phyloP scores from a whole-genome alignment of 2,329 filamentous ascomycete genomes.

The Cadophora sp. region DNA sequence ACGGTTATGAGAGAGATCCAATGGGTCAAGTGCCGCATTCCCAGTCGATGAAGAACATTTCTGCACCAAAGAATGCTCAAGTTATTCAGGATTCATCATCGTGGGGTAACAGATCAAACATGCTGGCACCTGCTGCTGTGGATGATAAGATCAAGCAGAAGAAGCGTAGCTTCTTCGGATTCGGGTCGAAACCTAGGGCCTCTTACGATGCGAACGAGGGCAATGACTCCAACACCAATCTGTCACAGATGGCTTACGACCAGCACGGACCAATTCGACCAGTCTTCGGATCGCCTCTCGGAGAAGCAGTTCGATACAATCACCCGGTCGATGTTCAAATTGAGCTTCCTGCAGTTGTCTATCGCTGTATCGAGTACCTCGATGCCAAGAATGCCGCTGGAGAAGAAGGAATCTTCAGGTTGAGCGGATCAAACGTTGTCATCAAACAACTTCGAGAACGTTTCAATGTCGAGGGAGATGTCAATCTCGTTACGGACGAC shows the following conservation, averaged over 20 bases:
- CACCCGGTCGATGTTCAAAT: slow-evolving; percentile 75
- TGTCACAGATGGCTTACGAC: slow-evolving; percentile 51
- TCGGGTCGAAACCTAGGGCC: slow-evolving; percentile 65
- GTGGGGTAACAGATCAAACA: slow-evolving; percentile 81
- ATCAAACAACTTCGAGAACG: slow-evolving; percentile 91
- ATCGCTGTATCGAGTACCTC: slow-evolving; percentile 93
- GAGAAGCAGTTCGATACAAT: slow-evolving; percentile 85
- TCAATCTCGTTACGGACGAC: slow-evolving; percentile 82
- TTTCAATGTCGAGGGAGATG: slow-evolving; percentile 91
- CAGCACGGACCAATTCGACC: slow-evolving; percentile 65
- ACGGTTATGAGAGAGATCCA: slow-evolving; percentile 42
- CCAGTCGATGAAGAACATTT: slow-evolving; percentile 66
- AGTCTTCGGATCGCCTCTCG: slow-evolving; percentile 85
- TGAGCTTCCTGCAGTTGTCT: slow-evolving; percentile 89
- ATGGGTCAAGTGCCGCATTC: slow-evolving; percentile 40
- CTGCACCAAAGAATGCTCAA: slow-evolving; percentile 82
- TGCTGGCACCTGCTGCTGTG: slow-evolving; percentile 55
- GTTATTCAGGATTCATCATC: slow-evolving; percentile 82
- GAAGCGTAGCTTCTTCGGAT: slow-evolving; percentile 80
- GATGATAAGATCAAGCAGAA: slow-evolving; percentile 79
- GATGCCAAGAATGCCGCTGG: slow-evolving; percentile 79
- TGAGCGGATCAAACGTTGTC: slow-evolving; percentile 95
- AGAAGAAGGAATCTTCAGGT: slow-evolving; percentile 95
- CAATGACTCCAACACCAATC: slow-evolving; percentile 54
- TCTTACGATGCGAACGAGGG: slow-evolving; percentile 66